Evolutionary conservation across 2,329 filamentous ascomycete genomes (phyloP).

Genomic region (Verticillium longisporum): DNA sequence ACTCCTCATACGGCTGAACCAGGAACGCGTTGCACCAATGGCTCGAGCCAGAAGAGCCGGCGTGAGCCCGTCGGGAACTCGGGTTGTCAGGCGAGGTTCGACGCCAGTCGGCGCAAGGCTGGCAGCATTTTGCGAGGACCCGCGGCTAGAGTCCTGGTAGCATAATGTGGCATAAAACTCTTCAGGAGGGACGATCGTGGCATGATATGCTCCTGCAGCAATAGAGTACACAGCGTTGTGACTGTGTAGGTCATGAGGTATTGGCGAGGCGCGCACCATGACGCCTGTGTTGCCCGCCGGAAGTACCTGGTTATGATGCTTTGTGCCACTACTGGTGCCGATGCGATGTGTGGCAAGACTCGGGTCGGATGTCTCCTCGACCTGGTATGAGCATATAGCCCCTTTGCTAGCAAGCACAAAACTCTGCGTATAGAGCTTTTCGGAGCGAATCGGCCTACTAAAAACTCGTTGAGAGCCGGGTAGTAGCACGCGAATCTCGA

Average conservation of each 20-base stretch:
- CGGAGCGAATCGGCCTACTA: conserved; percentile 21
- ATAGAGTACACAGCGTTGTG: conserved; percentile 20
- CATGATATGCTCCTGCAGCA: conserved; percentile 21
- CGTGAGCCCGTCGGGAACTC: conserved; percentile 14
- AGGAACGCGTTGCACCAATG: conserved; percentile 12
- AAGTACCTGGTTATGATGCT: not conserved
- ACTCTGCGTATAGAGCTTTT: conserved; percentile 26
- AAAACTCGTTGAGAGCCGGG: conserved; percentile 20
- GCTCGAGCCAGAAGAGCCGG: conserved; percentile 11
- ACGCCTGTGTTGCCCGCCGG: not conserved
- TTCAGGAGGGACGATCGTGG: conserved; percentile 17
- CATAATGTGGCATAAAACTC: conserved; percentile 25
- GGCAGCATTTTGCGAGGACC: conserved; percentile 20
- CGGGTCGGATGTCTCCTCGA: conserved; percentile 9
- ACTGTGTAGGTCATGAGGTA: conserved; percentile 5
- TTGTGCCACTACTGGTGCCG: not conserved
- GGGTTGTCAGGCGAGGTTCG: conserved; percentile 5
- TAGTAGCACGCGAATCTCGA: conserved; percentile 27
- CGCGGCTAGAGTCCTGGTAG: conserved; percentile 25
- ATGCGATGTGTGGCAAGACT: conserved; percentile 19
- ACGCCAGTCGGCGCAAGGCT: conserved; percentile 22
- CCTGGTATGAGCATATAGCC: conserved; percentile 20
- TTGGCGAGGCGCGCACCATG: not conserved
- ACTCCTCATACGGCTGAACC: conserved; percentile 12
- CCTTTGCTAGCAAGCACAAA: conserved; percentile 28